Evolutionary conservation across 768 basidiomycete species (phyloP), one percentile per base, ranked within the genome.

Genomic region (Suillus paluster): DNA sequence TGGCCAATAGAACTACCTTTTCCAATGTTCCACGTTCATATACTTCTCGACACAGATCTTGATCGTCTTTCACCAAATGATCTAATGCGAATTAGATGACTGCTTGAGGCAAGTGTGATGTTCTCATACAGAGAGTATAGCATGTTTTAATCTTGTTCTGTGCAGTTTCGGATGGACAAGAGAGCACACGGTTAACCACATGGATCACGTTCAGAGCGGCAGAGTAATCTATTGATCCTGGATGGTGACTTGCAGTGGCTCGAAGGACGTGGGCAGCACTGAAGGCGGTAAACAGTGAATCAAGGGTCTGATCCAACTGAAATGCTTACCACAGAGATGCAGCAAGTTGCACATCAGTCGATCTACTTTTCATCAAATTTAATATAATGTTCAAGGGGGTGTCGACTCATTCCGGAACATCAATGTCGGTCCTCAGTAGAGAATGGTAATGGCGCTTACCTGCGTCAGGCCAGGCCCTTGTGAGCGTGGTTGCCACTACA

Each of bases 31-130:
- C 88, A 25, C 86, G 84, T n/a, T 93, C 89, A 33, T 81, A 85
- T 0, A 93, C 93, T 3, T 81, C 78, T 59, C 87, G 78, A 66
- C 91, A 89, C 0, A 95, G 78, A 1, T 81, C 78, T 0, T 81
- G 78, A 67, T 94, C 86, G 65, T 96, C 95, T 19, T 81, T 77
- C 3, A 93, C 86, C 1, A 97, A 82, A 69, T 86, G 71, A 72
- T 88, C 90, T 86, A 59, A 7, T 4, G 19, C 36, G 36, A 21
- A 45, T 49, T 41, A 41, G n/a, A 33, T 10, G 11, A 30, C n/a
- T 42, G n/a, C 34, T 41, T n/a, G 55, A 46, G 42, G 10, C 34
- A 48, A 36, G 44, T 19, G 15, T 46, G 5, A 42, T 38, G 8
- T 12, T 21, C 17, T 81, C 87, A 15, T 62, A 94, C 92, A 87